Conservation (phyloP, 108 stramenopile species). For the Fragilaria crotonensis region DNA sequence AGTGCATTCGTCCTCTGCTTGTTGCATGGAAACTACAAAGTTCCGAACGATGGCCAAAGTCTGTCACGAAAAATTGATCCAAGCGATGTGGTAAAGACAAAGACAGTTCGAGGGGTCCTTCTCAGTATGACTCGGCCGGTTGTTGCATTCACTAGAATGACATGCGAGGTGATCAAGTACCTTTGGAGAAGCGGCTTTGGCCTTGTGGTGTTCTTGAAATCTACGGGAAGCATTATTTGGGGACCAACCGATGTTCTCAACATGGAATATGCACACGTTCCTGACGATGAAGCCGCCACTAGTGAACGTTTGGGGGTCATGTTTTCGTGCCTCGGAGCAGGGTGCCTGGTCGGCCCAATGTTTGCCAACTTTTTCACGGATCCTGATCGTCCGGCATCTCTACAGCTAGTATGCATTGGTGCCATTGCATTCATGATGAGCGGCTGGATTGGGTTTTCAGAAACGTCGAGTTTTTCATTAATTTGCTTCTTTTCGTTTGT, state of each 20-base stretch:
- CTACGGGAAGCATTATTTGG: constrained; percentile 28
- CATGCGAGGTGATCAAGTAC: constrained; percentile 35
- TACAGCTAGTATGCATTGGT: constrained; percentile 48
- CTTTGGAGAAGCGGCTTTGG: constrained; percentile 42
- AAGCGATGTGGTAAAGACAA: no score
- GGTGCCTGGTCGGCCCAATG: constrained; percentile 58
- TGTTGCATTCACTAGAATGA: no score
- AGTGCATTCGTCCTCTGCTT: no score
- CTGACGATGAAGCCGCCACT: constrained; percentile 12
- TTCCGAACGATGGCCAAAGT: no score
- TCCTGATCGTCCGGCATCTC: constrained; percentile 30
- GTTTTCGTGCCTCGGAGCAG: constrained; percentile 53
- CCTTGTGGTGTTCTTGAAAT: constrained; percentile 46
- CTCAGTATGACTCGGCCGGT: no score
- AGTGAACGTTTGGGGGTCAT: constrained; percentile 42
- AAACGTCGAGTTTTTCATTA: constrained; percentile 12
- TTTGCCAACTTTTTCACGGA: constrained; percentile 34
- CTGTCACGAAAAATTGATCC: no score
- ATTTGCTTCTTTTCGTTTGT: no score
- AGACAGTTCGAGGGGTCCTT: no score
- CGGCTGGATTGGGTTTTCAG: constrained; percentile 17
- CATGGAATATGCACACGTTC: constrained; percentile 50
- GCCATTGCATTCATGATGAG: constrained; percentile 29
- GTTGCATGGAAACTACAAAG: no score
- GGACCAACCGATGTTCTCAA: constrained; percentile 57